Base-by-base conservation (phyloP, 176 grass and related monocot genomes). In the Oryza glaberrima region DNA sequence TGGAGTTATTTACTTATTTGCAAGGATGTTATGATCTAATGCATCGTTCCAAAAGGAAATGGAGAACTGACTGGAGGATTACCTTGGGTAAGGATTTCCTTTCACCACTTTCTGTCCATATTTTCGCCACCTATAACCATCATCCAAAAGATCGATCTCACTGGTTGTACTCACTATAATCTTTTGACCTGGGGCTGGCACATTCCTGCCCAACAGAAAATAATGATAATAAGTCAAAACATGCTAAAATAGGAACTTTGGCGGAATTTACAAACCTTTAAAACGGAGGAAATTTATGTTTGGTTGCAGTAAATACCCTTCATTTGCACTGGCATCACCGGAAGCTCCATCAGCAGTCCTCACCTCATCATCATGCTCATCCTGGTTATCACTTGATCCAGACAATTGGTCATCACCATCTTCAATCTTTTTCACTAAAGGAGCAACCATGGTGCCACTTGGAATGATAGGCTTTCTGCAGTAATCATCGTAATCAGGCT, bases 91-190 rank as follows among this genome's bases (percentile, higher is more conserved):
- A 58, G 90, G 83, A 66, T 87, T 91, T 77, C 89, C 92, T 80
- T 88, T 87, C 36, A 91, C 86, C 75, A 87, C 70, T 52, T 94
- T 91, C 25, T 94, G 92, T 49, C 89, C 92, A 65, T 94, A 94
- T 60, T 94, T 94, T 19, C 89, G 86, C 92, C 92, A 94, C 73
- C 90, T 89, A 43, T 89, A 94, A 64, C 92, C 92, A 81, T 94
- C 92, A 13, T 89, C 83, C 85, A 95, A 88, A 73, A 95, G 81
- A 88, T 95, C 93, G 48, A 95, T 75, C 73, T 90, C 88, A 20
- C 93, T 95, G 26, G 87, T 87, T 51, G 93, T 95, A 73, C 92
- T 88, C 65, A 95, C 88, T 20, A 95, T 88, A 46, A 95, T 90
- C 84, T 78, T 94, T 22, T 90, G 85, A 67, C 88, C 82, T 64